Conservation (phyloP, 371 early-diverging fungal genomes). For the Mortierella polycephala region DNA sequence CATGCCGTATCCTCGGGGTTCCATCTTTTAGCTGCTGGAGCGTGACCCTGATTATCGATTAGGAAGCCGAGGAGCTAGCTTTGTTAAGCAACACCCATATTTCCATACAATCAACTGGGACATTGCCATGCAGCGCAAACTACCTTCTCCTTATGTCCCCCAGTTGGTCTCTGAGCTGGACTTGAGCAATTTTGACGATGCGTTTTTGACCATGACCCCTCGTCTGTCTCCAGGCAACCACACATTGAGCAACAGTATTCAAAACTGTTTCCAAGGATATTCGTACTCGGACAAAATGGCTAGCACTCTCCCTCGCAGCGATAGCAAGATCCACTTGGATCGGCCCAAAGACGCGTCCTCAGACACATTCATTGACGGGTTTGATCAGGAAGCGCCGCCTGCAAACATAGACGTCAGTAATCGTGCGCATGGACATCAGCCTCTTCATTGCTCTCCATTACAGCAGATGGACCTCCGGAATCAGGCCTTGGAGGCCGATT, state of each 20-base stretch:
- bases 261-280: slow-evolving; percentile 68
- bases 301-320: slow-evolving; percentile 33
- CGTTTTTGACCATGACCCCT: slow-evolving; percentile 69
- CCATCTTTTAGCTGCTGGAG: slow-evolving; percentile 64
- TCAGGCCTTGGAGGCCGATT: slow-evolving; percentile 11
- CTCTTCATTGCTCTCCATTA: slow-evolving; percentile 22
- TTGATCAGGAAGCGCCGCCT: slow-evolving; percentile 25
- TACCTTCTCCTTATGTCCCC: slow-evolving; percentile 62
- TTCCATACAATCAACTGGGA: slow-evolving; percentile 79
- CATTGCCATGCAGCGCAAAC: slow-evolving; percentile 29
- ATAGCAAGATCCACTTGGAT: slow-evolving; percentile 38
- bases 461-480: slow-evolving; percentile 20
- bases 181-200: slow-evolving; percentile 74
- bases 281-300: slow-evolving; percentile 58
- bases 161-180: slow-evolving; percentile 65
- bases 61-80: slow-evolving; percentile 67
- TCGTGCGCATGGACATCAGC: slow-evolving; percentile 12
- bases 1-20: background rate
- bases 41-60: slow-evolving; percentile 73
- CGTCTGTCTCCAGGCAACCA: slow-evolving; percentile 57
- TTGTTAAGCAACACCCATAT: slow-evolving; percentile 77
- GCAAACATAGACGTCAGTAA: slow-evolving; percentile 4
- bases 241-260: slow-evolving; percentile 60
- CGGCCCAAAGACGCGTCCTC: slow-evolving; percentile 1
- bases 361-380: slow-evolving; percentile 19